Conservation (phyloP, 2,329 filamentous ascomycete species). For the Akanthomyces dipterigenus region DNA sequence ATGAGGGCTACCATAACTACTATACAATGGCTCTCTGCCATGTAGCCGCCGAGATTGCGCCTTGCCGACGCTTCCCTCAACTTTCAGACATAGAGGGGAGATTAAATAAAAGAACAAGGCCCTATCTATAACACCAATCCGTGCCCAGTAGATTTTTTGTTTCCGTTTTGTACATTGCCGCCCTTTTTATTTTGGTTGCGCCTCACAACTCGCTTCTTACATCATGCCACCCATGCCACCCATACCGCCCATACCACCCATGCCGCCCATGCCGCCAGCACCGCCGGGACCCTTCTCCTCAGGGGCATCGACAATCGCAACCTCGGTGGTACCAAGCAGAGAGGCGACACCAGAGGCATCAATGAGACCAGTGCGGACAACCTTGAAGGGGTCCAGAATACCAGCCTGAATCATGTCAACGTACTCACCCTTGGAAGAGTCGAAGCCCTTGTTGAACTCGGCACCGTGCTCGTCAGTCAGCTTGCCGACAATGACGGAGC, state of each 20-base stretch:
- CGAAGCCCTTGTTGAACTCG: slow-evolving; percentile 98
- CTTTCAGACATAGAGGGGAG: slow-evolving; percentile 12
- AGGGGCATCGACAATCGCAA: slow-evolving; percentile 91
- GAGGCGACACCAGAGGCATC: slow-evolving; percentile 96
- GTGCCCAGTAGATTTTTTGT: slow-evolving; percentile 14
- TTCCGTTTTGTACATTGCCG: slow-evolving; percentile 12
- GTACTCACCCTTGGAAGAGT: slow-evolving; percentile 95
- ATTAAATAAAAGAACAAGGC: slow-evolving; percentile 18
- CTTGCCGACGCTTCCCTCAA: slow-evolving; percentile 5
- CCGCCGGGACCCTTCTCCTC: slow-evolving; percentile 77
- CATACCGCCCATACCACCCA: slow-evolving; percentile 57
- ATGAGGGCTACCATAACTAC: slow-evolving; percentile 23
- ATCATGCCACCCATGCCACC: slow-evolving; percentile 57
- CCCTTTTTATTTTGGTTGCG: slow-evolving; percentile 1
- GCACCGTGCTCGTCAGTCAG: slow-evolving; percentile 84
- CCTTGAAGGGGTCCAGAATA: slow-evolving; percentile 99
- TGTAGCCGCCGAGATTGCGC: neutral
- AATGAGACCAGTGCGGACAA: slow-evolving; percentile 90
- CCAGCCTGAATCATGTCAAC: slow-evolving; percentile 96
- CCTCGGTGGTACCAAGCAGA: slow-evolving; percentile 94
- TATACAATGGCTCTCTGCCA: slow-evolving; percentile 22
- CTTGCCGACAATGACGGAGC: slow-evolving; percentile 95
- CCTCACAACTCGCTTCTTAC: slow-evolving; percentile 33
- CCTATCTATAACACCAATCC: slow-evolving; percentile 15
- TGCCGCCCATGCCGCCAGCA: slow-evolving; percentile 58